Evolutionary conservation across 1,139 yeast species (phyloP).

Genomic region (Chernovozyma aurita): DNA sequence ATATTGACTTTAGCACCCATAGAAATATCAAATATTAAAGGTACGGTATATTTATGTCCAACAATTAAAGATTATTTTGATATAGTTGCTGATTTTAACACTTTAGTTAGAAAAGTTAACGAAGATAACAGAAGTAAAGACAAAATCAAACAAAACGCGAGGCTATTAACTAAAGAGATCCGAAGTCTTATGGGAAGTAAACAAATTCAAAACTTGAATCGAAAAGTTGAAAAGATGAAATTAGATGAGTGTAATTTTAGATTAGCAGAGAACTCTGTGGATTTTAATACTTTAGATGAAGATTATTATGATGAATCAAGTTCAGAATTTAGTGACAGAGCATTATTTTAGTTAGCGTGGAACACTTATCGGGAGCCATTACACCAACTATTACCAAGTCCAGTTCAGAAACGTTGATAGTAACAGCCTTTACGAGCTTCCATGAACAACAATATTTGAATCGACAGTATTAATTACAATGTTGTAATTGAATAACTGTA

Average conservation of each 20-base stretch:
- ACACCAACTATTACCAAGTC: no score
- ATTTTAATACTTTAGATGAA: no score
- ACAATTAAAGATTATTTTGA: conserved; percentile 1
- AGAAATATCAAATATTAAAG: neutral
- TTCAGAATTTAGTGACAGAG: neutral
- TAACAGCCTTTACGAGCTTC: no score
- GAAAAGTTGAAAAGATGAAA: neutral
- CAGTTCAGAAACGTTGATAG: no score
- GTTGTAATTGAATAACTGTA: no score
- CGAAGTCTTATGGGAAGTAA: neutral
- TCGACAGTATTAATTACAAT: no score
- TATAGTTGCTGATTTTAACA: neutral
- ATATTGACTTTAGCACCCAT: neutral
- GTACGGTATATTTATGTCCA: neutral
- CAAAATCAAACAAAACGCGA: neutral
- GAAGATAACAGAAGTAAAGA: conserved; percentile 3
- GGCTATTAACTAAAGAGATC: neutral
- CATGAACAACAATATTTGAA: no score
- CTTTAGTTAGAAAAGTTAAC: neutral
- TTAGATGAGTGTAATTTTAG: neutral
- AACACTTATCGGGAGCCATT: no score
- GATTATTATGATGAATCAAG: neutral
- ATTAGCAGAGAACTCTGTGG: no score
- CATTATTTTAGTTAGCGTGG: neutral
- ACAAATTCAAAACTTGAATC: neutral